Base-by-base conservation (phyloP, 257 asterid genomes). In the Cynanchum wilfordii region DNA sequence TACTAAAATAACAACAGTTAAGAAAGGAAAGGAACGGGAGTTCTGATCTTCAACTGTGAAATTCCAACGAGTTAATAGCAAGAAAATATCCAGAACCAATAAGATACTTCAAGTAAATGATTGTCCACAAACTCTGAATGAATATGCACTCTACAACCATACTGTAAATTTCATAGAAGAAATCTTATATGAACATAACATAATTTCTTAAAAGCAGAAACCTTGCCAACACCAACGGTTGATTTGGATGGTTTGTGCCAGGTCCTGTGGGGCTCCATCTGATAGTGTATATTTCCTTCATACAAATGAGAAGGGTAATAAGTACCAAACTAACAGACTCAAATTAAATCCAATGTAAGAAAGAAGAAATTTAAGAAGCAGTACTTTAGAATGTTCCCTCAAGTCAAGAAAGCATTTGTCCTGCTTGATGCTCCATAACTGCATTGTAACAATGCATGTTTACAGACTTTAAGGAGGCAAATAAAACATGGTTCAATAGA, bases 191-290 rank as follows among this genome's bases (percentile, higher is more conserved):
- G 58, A 29, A 65, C 3, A 29, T 25, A 10, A 57, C 19, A 69
- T 25, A 17, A 47, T 10, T 19, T 20, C 30, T 10, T 36, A n/a
- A 27, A 73, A 51, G 58, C 50, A 40, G 24, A 22, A 55, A 81
- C 85, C 85, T 81, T 47, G 85, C 85, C 64, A 81, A 69, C 17
- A 78, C 25, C 66, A 65, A 69, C 25, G 62, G 66, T 63, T 30
- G 65, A 72, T 81, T 78, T 59, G 80, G 77, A 69, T 74, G 75
- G 67, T 60, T 70, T 58, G 82, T 70, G 52, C 72, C 78, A 38
- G 85, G 82, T 68, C 82, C 78, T 40, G 76, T 75, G 56, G 85
- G 85, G 55, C 85, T 78, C 85, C 85, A 81, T 68, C 82, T 68
- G 47, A 81, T 71, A 50, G 77, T 72, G 65, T 78, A 75, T 75